Conservation (phyloP, 139 green algal species). For the Zygnema cylindricum region DNA sequence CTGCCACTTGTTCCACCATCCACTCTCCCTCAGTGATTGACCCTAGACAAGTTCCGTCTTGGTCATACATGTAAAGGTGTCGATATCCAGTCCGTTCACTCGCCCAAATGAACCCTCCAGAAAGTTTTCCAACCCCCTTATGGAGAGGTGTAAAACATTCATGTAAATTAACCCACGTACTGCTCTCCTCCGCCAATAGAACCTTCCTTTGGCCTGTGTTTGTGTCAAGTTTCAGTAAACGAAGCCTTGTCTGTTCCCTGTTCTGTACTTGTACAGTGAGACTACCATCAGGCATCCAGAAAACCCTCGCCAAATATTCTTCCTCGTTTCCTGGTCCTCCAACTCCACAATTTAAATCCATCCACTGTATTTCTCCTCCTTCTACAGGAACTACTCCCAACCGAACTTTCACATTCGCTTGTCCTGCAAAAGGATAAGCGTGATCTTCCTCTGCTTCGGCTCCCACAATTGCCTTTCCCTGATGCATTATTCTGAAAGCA, state of each 20-base stretch:
- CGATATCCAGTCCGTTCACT: constrained; percentile 63
- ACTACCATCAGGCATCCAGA: constrained; percentile 55
- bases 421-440: constrained; percentile 64
- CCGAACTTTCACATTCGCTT: constrained; percentile 60
- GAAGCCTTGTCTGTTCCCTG: constrained; percentile 54
- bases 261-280: constrained; percentile 63
- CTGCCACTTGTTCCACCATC: constrained; percentile 62
- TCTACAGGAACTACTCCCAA: constrained; percentile 54
- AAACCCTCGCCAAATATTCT: constrained; percentile 65
- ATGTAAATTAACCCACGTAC: constrained; percentile 63
- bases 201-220: constrained; percentile 21
- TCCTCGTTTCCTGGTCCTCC: constrained; percentile 20
- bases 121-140: constrained; percentile 1
- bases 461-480: constrained; percentile 39
- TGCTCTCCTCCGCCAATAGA: constrained; percentile 55
- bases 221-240: constrained; percentile 47
- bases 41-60: constrained; percentile 22
- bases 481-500: constrained; percentile 61
- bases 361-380: constrained; percentile 49
- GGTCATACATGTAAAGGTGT: constrained; percentile 64
- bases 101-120: constrained; percentile 64
- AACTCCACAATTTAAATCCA: constrained; percentile 61
- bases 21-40: constrained; percentile 62
- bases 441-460: constrained; percentile 61
- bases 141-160: constrained; percentile 64